Base-by-base conservation (phyloP, 2,329 filamentous ascomycete genomes). In the Aspergillus clavatus region DNA sequence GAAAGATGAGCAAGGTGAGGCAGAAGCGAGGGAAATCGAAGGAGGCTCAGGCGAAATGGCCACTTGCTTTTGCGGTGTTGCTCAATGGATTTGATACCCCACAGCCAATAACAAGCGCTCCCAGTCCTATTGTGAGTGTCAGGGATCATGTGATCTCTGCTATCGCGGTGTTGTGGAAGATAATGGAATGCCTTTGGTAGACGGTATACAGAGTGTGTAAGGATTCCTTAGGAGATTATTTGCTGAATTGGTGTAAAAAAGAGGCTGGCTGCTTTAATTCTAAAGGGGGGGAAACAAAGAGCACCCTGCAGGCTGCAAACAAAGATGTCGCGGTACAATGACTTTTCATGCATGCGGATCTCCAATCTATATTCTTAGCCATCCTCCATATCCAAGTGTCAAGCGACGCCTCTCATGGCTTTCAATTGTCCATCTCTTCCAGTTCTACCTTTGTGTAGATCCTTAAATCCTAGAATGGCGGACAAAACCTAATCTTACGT, bases 51-150 rank as follows among this genome's bases (percentile, higher is more conserved):
- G 19, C 10, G 16, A 16, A 35, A 35, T 35, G 31, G 31, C 31
- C 31, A 35, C 31, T 16, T 18, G 31, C 14, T 18, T 35, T 35
- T 35, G 14, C n/a, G 5, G 16, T 35, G 16, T 35, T 35, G 29
- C 24, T 35, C 37, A 37, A 41, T 42, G 29, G 45, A 42, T 47
- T 47, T 46, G 42, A 45, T 48, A 43, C 48, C 48, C 52, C 48
- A 46, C 52, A 51, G 48, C 52, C 52, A 55, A 55, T 54, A n/a
- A n/a, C n/a, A n/a, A n/a, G n/a, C n/a, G n/a, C n/a, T n/a, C n/a
- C n/a, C n/a, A n/a, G n/a, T n/a, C n/a, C 40, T 29, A 44, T 29
- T 35, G 24, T 19, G n/a, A 40, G 39, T 29, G 11, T 35, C 38
- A 36, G 28, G n/a, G 23, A 38, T 21, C 19, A 21, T 22, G 33